phyloP scores from a whole-genome alignment of 192 early-diverging fungal species.

The Linderina pennispora region DNA sequence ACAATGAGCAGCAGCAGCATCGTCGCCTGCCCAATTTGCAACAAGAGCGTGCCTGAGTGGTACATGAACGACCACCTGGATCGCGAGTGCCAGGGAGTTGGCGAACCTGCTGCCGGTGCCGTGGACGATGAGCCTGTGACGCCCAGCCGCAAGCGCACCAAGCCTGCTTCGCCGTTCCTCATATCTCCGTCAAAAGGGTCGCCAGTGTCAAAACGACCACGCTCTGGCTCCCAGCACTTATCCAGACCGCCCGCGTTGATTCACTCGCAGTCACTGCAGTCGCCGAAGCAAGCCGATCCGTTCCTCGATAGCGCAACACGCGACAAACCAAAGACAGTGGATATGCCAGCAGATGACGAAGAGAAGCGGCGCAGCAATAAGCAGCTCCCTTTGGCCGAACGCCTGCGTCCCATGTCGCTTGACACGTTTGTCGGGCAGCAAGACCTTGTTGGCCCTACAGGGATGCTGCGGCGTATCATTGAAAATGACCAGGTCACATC shows the following conservation, averaged over 20 bases:
- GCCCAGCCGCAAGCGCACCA: background rate
- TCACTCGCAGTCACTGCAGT: background rate
- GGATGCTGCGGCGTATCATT: slow-evolving; percentile 61
- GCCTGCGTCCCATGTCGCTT: slow-evolving; percentile 41
- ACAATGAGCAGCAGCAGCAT: slow-evolving; percentile 9
- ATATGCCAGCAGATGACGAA: background rate
- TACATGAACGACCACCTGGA: slow-evolving; percentile 45
- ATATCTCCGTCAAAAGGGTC: background rate
- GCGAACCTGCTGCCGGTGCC: background rate
- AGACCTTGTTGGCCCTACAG: slow-evolving; percentile 57
- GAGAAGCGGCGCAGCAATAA: slow-evolving; percentile 18
- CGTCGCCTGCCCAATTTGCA: slow-evolving; percentile 33
- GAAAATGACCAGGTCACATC: slow-evolving; percentile 62
- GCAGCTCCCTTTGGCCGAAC: slow-evolving; percentile 38
- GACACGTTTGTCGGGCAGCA: slow-evolving; percentile 71
- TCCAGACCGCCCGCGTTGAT: background rate
- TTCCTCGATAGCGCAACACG: background rate
- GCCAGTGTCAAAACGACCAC: background rate
- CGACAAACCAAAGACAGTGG: background rate
- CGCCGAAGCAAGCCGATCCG: background rate
- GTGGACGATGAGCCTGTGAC: background rate
- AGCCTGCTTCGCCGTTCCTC: background rate
- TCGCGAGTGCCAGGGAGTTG: slow-evolving; percentile 16
- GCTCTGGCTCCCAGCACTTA: background rate
- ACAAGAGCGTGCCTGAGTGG: slow-evolving; percentile 34